Evolutionary conservation across 78 protist species (phyloP).

Genomic region (Dictyostelium discoideum): DNA sequence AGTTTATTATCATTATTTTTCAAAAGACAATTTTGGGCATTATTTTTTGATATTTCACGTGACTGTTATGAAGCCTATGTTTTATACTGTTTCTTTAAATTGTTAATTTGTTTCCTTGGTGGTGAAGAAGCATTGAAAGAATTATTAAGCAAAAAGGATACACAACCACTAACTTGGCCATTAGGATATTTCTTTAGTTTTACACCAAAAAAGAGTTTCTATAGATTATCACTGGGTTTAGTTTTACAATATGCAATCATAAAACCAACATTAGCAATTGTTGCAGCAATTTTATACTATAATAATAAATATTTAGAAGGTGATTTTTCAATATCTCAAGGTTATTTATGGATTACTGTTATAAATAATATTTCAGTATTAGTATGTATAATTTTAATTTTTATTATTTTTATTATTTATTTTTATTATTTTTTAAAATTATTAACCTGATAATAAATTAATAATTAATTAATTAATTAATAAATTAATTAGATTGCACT

Average conservation of each 20-base stretch:
- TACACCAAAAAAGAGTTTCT: not conserved
- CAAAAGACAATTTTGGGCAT: slow-evolving; percentile 17
- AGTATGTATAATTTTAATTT: slow-evolving; percentile 11
- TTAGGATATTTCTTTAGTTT: not conserved
- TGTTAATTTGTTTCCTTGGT: slow-evolving; percentile 9
- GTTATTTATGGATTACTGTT: slow-evolving; percentile 13
- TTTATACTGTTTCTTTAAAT: slow-evolving; percentile 33
- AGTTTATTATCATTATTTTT: slow-evolving; percentile 28
- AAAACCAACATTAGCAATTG: slow-evolving; percentile 10
- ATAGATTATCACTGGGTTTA: not conserved
- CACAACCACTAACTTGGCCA: slow-evolving; percentile 14
- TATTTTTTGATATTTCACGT: slow-evolving; percentile 7
- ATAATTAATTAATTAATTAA: no score
- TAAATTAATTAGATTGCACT: not conserved
- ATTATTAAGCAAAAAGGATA: not conserved
- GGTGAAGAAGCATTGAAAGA: slow-evolving; percentile 35
- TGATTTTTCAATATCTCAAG: not conserved
- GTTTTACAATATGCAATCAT: slow-evolving; percentile 20
- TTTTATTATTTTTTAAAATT: not conserved
- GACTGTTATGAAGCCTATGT: slow-evolving; percentile 44
- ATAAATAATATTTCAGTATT: slow-evolving; percentile 41
- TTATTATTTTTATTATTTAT: not conserved
- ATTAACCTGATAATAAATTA: not conserved
- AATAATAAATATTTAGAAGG: not conserved
- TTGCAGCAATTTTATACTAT: not conserved